Evolutionary conservation across 371 early-diverging fungal species (phyloP), one percentile per base, ranked within the genome.

Genomic region (Batkoa obscura): DNA sequence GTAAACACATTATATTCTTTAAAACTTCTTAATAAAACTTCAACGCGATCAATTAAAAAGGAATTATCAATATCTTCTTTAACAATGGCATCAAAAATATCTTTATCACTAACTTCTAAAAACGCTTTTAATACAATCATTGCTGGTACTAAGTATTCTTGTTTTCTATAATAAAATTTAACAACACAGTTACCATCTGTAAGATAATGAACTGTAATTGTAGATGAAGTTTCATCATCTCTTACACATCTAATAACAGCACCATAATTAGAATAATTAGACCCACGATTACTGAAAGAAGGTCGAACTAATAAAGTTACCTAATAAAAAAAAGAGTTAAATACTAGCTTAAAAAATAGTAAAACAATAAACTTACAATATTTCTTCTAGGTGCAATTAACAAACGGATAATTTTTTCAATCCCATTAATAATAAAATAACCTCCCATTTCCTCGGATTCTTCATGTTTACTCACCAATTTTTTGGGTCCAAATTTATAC

Each of bases 391-490:
- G 90, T 1, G 88, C 90, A 68, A 98, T 86, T 62, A 98, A 72
- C 33, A 98, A 71, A 66, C 99, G 87, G 41, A 99, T 79, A 45
- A 99, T 70, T 62, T 90, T 90, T 63, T 99, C 99, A 62, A 90
- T 89, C 60, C 99, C 99, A 71, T 98, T 97, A 34, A 91, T 76
- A 61, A 99, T 76, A 63, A 99, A 99, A 71, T 95, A 98, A 55
- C 99, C 99, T 60, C 99, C 99, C 75, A 90, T 80, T 62, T 97
- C 98, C 59, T 87, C 89, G 5, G 89, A 70, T 60, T 98, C 98
- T 71, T 98, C 99, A 52, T 87, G 81, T 47, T 76, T 78, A 39
- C 69, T 67, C 48, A 93, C 70, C 36, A 92, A 73, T 36, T 91
- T 80, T 43, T 74, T 73, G 10, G 96, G 83, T 15, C 72, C 78